phyloP scores from a whole-genome alignment of 1,284 basidiomycete species.

The Fomitopsis palustris region DNA sequence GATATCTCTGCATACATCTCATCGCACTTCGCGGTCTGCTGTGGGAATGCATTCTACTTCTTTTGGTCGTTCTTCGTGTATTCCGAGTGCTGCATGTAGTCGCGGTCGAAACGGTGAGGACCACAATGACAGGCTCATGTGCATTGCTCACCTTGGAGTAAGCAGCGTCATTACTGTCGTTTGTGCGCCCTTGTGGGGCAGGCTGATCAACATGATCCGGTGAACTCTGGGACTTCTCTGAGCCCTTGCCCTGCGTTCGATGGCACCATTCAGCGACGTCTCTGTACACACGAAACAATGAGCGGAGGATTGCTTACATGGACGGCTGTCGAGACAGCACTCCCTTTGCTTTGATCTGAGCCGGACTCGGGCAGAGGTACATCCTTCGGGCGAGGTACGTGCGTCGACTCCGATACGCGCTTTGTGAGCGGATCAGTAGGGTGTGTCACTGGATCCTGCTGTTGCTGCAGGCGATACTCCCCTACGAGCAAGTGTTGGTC shows the following conservation, averaged over 20 bases:
- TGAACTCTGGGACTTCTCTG: neutral
- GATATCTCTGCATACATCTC: no score
- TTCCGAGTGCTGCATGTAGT: no score
- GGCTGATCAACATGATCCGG: constrained; percentile 4
- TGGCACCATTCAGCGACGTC: neutral
- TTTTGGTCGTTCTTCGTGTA: no score
- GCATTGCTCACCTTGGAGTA: constrained; percentile 6
- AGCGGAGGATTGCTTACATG: constrained; percentile 2
- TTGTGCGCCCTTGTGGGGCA: neutral
- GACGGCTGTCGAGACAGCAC: neutral
- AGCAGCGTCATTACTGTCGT: neutral
- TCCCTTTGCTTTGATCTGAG: neutral
- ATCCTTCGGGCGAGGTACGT: constrained; percentile 2
- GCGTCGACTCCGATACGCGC: neutral
- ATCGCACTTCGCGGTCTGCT: no score
- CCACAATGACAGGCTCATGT: no score
- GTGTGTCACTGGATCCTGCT: neutral
- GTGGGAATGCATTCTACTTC: no score
- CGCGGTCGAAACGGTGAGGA: no score
- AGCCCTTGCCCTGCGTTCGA: constrained; percentile 1
- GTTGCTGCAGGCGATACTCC: constrained; percentile 5
- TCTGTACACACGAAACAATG: neutral
- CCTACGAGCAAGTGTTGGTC: neutral
- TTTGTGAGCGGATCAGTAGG: neutral
- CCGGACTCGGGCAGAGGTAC: constrained; percentile 1